A percentile compares a stretch with the other conserved stretches of the same genome.
These are phyloP conservation scores for Cylindricascospora bacillispora DNA, from an alignment of 1,139 yeast species.

Conservation along the genomic window DNA sequence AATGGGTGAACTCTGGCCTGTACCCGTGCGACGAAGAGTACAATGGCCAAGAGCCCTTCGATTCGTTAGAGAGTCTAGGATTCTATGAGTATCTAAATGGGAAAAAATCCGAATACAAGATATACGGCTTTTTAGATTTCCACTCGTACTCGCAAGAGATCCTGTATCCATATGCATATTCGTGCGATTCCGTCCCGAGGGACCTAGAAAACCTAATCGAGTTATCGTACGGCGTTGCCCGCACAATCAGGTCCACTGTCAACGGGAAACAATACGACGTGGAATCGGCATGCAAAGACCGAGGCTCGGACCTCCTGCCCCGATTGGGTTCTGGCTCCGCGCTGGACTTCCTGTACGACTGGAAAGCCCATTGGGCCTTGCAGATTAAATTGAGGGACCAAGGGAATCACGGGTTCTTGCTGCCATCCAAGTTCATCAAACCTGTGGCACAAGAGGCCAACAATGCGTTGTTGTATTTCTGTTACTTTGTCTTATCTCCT, in stretches of 20 bases:
- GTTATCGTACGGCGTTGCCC: conserved; percentile 67
- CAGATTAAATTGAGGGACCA: conserved; percentile 73
- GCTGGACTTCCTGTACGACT: conserved; percentile 73
- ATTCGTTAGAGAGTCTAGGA: conserved; percentile 57
- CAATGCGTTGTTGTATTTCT: conserved; percentile 57
- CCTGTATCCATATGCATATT: conserved; percentile 70
- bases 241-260: conserved; percentile 51
- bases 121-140: conserved; percentile 67
- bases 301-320: conserved; percentile 53
- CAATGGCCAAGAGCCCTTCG: conserved; percentile 65
- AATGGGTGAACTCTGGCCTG: conserved; percentile 53
- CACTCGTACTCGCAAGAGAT: conserved; percentile 81
- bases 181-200: conserved; percentile 60
- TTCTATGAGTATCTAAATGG: conserved; percentile 54
- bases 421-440: conserved; percentile 55
- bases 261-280: conserved; percentile 57
- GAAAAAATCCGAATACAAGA: conserved; percentile 45
- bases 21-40: conserved; percentile 73
- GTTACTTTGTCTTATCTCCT: conserved; percentile 40
- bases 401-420: conserved; percentile 71
- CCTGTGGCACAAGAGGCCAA: conserved; percentile 72
- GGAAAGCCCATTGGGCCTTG: conserved; percentile 73
- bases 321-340: conserved; percentile 74
- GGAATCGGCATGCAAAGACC: conserved; percentile 67
- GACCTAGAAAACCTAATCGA: conserved; percentile 74